phyloP scores from a whole-genome alignment of 2,329 filamentous ascomycete genomes.

The Fonsecaea erecta region DNA sequence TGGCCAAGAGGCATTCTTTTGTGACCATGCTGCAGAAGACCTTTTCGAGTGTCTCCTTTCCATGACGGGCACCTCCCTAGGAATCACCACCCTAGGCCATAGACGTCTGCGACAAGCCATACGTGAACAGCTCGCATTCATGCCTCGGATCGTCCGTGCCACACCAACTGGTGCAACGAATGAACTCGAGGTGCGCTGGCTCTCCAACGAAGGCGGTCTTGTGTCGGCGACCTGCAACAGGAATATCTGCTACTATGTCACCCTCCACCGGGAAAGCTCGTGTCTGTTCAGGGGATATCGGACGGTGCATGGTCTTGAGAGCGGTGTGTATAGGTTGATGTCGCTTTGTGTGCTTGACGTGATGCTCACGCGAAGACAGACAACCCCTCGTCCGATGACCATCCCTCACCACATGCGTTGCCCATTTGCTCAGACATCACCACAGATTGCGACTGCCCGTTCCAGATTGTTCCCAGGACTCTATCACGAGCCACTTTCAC shows the following conservation, averaged over 20 bases:
- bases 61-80: background rate
- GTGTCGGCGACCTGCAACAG: conserved; percentile 10
- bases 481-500: conserved; percentile 17
- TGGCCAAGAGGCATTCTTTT: conserved; percentile 18
- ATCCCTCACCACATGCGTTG: background rate
- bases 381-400: background rate
- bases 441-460: conserved; percentile 8
- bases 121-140: conserved; percentile 19
- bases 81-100: background rate
- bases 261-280: conserved; percentile 17
- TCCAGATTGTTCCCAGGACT: conserved; percentile 14
- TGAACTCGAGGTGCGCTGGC: conserved; percentile 26
- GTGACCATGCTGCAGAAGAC: conserved; percentile 27
- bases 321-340: background rate
- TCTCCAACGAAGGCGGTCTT: conserved; percentile 23
- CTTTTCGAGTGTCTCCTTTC: conserved; percentile 18
- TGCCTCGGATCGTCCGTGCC: conserved; percentile 26
- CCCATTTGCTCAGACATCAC: background rate
- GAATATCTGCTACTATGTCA: conserved; percentile 22
- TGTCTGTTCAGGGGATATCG: conserved; percentile 4
- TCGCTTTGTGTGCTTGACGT: background rate
- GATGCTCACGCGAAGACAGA: background rate
- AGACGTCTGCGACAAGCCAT: background rate
- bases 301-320: background rate
- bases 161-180: background rate